phyloP scores from a whole-genome alignment of 2,329 filamentous ascomycete species.

The Aureobasidium namibiae region DNA sequence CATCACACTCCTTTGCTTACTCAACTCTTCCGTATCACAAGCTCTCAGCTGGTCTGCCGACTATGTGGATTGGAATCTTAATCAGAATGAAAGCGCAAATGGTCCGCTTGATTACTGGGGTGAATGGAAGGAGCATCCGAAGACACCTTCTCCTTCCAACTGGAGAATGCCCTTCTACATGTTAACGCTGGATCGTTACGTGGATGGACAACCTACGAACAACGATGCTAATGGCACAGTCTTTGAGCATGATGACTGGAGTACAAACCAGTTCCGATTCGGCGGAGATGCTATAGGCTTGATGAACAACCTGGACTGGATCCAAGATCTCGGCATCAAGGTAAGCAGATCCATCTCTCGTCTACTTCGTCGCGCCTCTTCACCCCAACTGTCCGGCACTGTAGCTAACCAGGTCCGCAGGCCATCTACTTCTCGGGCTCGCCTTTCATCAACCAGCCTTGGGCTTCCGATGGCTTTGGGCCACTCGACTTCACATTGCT shows the following conservation, averaged over 20 bases:
- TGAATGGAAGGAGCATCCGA: constrained; percentile 46
- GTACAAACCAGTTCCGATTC: constrained; percentile 55
- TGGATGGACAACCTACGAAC: constrained; percentile 57
- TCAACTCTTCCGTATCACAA: not conserved
- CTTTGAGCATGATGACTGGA: constrained; percentile 54
- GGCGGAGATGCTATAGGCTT: constrained; percentile 51
- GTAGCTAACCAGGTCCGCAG: not conserved
- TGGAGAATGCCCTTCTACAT: constrained; percentile 62
- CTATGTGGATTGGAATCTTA: constrained; percentile 40
- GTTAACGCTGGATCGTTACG: constrained; percentile 55
- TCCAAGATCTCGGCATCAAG: constrained; percentile 56
- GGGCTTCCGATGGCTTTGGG: constrained; percentile 53
- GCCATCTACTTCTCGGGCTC: constrained; percentile 53
- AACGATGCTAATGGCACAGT: constrained; percentile 54
- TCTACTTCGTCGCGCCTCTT: not conserved
- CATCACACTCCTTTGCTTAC: not conserved
- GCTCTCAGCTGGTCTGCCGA: not conserved
- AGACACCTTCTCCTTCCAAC: constrained; percentile 47
- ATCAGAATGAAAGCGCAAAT: constrained; percentile 48
- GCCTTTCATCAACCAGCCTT: constrained; percentile 56
- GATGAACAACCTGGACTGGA: constrained; percentile 52
- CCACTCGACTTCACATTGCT: constrained; percentile 55
- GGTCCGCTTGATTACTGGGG: constrained; percentile 51
- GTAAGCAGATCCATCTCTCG: constrained; percentile 21
- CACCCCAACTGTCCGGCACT: not conserved